These are phyloP conservation scores for Aspergillus pseudonomiae DNA, from an alignment of 2,329 filamentous ascomycete species.

Conservation along the genomic window DNA sequence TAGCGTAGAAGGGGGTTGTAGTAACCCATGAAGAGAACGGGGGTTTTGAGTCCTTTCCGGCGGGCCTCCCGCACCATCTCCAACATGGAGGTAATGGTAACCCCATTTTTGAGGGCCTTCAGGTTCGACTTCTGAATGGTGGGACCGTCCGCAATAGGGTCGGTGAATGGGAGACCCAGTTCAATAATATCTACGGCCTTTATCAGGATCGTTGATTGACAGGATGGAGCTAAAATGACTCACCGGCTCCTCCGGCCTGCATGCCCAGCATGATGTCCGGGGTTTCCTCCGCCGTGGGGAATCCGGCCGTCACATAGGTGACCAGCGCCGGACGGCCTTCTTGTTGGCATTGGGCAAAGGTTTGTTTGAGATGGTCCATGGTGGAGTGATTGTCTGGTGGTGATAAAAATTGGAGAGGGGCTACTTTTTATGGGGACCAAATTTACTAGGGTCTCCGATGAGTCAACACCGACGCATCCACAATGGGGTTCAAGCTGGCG, in stretches of 20 bases:
- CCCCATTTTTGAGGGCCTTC: constrained; percentile 79
- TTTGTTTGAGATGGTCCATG: constrained; percentile 55
- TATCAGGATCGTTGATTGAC: not conserved
- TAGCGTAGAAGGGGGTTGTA: constrained; percentile 93
- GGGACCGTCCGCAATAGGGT: constrained; percentile 92
- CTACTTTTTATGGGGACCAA: not conserved
- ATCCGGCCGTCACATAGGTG: constrained; percentile 93
- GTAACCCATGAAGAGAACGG: constrained; percentile 94
- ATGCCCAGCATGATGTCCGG: constrained; percentile 80
- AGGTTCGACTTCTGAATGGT: constrained; percentile 94
- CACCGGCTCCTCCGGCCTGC: constrained; percentile 87
- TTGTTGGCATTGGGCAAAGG: constrained; percentile 56
- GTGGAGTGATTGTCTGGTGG: not conserved
- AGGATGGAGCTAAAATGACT: constrained; percentile 23
- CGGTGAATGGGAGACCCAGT: constrained; percentile 91
- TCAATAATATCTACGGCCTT: constrained; percentile 76
- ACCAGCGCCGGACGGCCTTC: constrained; percentile 73
- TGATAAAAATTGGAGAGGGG: not conserved
- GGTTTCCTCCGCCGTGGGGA: constrained; percentile 76
- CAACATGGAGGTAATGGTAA: constrained; percentile 75
- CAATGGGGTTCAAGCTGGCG: not conserved
- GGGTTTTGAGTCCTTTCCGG: constrained; percentile 71
- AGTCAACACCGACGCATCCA: not conserved
- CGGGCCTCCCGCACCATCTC: constrained; percentile 81
- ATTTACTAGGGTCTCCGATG: not conserved